Conservation (phyloP, 306 rosid species). For the Cicer arietinum region DNA sequence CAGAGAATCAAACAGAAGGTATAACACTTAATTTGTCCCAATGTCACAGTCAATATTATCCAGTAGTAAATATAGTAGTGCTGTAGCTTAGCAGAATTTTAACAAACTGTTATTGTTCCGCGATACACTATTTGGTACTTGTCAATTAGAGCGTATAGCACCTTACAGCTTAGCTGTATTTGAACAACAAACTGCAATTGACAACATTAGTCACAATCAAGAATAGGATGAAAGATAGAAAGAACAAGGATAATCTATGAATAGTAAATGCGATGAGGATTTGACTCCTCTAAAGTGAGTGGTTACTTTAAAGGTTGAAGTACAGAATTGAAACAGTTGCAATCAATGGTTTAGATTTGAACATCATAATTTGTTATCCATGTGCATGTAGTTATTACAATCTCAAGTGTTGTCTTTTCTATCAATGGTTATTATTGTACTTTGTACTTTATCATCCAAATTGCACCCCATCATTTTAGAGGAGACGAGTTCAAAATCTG, state of each 20-base stretch:
- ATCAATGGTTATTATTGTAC: constrained; percentile 14
- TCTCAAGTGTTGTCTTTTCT: constrained; percentile 2
- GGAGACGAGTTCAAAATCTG: neutral
- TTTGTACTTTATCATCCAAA: neutral
- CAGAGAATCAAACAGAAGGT: constrained; percentile 97
- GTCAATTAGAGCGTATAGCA: no score
- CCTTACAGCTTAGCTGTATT: no score
- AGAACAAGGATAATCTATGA: neutral
- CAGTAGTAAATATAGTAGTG: no score
- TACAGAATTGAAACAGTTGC: constrained; percentile 4
- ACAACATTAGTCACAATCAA: neutral
- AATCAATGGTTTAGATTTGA: neutral
- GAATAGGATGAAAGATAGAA: constrained; percentile 8
- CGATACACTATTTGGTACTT: no score
- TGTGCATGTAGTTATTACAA: neutral
- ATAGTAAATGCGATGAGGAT: neutral
- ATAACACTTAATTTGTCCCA: constrained; percentile 25
- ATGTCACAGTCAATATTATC: neutral
- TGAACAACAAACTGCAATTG: no score
- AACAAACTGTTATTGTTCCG: no score
- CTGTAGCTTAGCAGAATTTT: no score
- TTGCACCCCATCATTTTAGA: neutral
- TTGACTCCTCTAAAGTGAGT: neutral
- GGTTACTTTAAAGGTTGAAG: constrained; percentile 7
- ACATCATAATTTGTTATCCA: neutral